Evolutionary conservation across 2,329 filamentous ascomycete genomes (phyloP).

Genomic region (Monosporascus sp.): DNA sequence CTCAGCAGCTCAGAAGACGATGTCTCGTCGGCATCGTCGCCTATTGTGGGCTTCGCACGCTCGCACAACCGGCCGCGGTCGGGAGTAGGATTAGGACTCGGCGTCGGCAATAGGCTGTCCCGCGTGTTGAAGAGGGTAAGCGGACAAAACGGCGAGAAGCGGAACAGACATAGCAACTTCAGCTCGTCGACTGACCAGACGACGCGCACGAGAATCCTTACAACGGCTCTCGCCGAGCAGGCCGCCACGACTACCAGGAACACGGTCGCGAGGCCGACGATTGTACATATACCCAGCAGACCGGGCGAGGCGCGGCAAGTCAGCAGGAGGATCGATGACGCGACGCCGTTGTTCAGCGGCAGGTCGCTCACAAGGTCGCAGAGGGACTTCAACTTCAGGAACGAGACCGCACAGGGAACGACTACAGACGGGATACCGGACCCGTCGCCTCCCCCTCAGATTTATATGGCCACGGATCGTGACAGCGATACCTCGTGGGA

Average conservation of each 20-base stretch:
- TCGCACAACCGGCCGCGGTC: constrained; percentile 7
- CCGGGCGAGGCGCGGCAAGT: constrained; percentile 23
- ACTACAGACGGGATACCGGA: constrained; percentile 4
- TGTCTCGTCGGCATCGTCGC: constrained; percentile 1
- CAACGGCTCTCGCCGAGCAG: constrained; percentile 20
- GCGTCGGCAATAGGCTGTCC: constrained; percentile 20
- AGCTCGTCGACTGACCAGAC: constrained; percentile 21
- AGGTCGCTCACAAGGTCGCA: constrained; percentile 18
- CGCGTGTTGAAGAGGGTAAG: constrained; percentile 22
- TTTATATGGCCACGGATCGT: constrained; percentile 2
- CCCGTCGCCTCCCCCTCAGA: constrained; percentile 7
- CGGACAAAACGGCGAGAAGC: constrained; percentile 6
- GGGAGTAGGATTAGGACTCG: constrained; percentile 4
- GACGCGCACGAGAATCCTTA: constrained; percentile 25
- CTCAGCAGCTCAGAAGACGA: constrained; percentile 14
- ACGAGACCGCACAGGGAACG: constrained; percentile 2
- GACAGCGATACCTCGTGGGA: constrained; percentile 22
- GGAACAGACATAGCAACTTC: constrained; percentile 19
- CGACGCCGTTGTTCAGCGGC: constrained; percentile 21
- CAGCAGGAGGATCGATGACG: constrained; percentile 19
- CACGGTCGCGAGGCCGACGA: constrained; percentile 22
- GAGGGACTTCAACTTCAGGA: constrained; percentile 15
- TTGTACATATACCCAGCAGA: constrained; percentile 27
- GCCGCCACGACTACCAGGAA: constrained; percentile 21
- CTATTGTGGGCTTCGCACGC: constrained; percentile 9